A percentile compares a stretch with the other conserved stretches of the same genome.
Evolutionary conservation across 305 asterid species (phyloP).

Genomic region (Withania somnifera): DNA sequence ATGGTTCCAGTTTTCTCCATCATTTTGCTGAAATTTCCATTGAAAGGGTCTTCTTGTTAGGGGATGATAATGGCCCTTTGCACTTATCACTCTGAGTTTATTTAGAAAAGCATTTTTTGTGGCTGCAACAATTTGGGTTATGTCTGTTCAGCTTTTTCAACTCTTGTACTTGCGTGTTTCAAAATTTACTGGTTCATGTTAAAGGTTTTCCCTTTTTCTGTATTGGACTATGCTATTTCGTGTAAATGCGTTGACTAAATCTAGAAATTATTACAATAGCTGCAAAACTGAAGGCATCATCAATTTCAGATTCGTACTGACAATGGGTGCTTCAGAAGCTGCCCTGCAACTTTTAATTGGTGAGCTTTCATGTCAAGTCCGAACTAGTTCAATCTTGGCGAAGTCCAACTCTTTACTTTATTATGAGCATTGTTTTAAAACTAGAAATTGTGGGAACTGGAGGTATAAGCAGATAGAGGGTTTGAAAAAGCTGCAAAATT

Average conservation of each 20-base stretch:
- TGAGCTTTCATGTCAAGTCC: neutral
- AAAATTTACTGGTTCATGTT: neutral
- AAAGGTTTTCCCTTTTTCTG: neutral
- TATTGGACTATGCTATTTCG: neutral
- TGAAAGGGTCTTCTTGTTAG: neutral
- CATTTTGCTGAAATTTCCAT: neutral
- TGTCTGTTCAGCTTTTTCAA: neutral
- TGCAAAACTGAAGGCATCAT: neutral
- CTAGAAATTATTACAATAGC: neutral
- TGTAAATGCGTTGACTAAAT: neutral
- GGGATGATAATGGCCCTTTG: neutral
- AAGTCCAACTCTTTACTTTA: neutral
- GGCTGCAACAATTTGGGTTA: neutral
- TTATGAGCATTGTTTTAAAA: neutral
- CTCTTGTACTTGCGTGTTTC: neutral
- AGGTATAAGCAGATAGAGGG: constrained; percentile 6
- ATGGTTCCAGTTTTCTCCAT: neutral
- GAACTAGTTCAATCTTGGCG: neutral
- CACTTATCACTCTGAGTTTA: neutral
- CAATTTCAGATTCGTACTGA: constrained; percentile 9
- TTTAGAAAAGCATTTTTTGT: neutral
- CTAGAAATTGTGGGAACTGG: neutral
- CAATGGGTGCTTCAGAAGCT: constrained; percentile 19
- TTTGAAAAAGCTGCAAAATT: neutral
- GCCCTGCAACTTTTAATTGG: constrained; percentile 9